Conservation (phyloP, 2,329 filamentous ascomycete species). For the Akanthomyces muscarius region DNA sequence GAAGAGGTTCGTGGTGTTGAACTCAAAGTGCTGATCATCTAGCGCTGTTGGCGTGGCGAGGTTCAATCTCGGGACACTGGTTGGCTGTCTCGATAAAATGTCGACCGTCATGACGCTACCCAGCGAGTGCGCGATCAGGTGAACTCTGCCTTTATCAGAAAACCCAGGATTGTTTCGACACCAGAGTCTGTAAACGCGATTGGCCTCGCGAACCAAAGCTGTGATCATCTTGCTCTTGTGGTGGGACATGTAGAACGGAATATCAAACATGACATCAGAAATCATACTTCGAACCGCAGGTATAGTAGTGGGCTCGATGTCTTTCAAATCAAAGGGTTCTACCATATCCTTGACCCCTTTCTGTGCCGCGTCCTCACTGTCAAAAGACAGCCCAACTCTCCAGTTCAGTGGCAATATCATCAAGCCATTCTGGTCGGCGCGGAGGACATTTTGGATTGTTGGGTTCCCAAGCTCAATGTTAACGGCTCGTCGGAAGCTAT, state of each 20-base stretch:
- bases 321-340: slow-evolving; percentile 64
- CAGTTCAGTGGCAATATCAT: slow-evolving; percentile 96
- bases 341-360: slow-evolving; percentile 53
- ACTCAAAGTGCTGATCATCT: slow-evolving; percentile 69
- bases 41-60: slow-evolving; percentile 33
- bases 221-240: slow-evolving; percentile 94
- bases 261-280: slow-evolving; percentile 96
- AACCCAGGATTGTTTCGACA: slow-evolving; percentile 91
- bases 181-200: slow-evolving; percentile 93
- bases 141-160: slow-evolving; percentile 72
- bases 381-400: slow-evolving; percentile 83
- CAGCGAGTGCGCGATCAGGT: slow-evolving; percentile 88
- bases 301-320: slow-evolving; percentile 88
- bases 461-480: slow-evolving; percentile 78
- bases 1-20: slow-evolving; percentile 86
- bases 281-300: slow-evolving; percentile 92
- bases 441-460: slow-evolving; percentile 69
- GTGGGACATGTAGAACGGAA: slow-evolving; percentile 95
- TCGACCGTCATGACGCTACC: slow-evolving; percentile 94
- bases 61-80: slow-evolving; percentile 53
- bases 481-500: slow-evolving; percentile 78
- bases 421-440: slow-evolving; percentile 76
- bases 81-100: slow-evolving; percentile 85
- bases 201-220: slow-evolving; percentile 84
- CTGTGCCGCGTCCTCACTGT: slow-evolving; percentile 65